Percentiles rank a stretch among this genome's conserved stretches.
Conservation (phyloP, 768 basidiomycete species). For the Hysterangium stoloniferum region DNA sequence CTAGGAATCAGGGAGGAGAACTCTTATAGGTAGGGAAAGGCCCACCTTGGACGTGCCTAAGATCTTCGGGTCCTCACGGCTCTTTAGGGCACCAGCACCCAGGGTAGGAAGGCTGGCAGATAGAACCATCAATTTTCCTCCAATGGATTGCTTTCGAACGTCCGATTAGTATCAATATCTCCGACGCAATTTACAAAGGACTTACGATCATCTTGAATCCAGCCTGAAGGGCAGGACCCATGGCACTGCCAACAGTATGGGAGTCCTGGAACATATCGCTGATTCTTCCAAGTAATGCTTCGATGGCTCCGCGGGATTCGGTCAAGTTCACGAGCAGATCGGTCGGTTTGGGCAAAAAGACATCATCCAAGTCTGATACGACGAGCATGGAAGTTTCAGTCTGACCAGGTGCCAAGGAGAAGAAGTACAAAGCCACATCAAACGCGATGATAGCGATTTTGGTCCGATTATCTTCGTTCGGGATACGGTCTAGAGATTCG, state of each 20-base stretch:
- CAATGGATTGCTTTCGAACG: conserved; percentile 65
- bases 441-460: conserved; percentile 91
- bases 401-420: conserved; percentile 74
- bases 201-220: conserved; percentile 90
- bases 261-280: conserved; percentile 99
- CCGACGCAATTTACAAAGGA: conserved; percentile 3
- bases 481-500: conserved; percentile 90
- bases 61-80: conserved; percentile 93
- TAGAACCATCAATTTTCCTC: conserved; percentile 87
- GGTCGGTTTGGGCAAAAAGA: conserved; percentile 93
- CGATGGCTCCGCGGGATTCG: conserved; percentile 74
- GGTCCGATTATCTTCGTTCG: conserved; percentile 88
- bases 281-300: conserved; percentile 71
- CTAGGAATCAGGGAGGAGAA: not conserved
- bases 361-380: conserved; percentile 93
- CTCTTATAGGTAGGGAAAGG: not conserved
- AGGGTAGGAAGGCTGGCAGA: conserved; percentile 81
- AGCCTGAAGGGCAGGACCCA: conserved; percentile 92
- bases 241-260: conserved; percentile 83
- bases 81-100: conserved; percentile 89
- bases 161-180: not conserved
- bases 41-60: conserved; percentile 86
- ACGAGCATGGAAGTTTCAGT: conserved; percentile 92
- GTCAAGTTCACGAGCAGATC: conserved; percentile 93
- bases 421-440: conserved; percentile 92